These are phyloP conservation scores for Diutina pseudorugosa DNA, from an alignment of 1,139 yeast species.

Conservation along the genomic window DNA sequence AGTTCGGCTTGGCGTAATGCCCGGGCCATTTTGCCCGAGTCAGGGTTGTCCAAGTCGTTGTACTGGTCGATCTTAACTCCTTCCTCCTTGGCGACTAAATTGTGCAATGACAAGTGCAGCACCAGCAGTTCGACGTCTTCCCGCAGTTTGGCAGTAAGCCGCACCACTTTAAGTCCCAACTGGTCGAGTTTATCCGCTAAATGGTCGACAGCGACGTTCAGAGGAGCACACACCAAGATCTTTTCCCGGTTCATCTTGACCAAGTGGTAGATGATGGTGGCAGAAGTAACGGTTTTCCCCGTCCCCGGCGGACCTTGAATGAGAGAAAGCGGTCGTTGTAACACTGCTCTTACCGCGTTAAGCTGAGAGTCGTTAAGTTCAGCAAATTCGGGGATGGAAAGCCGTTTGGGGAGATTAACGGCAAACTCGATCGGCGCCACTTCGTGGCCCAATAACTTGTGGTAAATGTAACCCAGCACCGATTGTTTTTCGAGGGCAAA, in stretches of 20 bases:
- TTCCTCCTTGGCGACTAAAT: constrained; percentile 31
- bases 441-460: constrained; percentile 74
- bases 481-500: constrained; percentile 68
- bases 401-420: constrained; percentile 42
- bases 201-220: constrained; percentile 93
- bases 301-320: constrained; percentile 99
- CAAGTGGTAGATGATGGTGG: constrained; percentile 75
- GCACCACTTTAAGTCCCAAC: constrained; percentile 64
- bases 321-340: constrained; percentile 66
- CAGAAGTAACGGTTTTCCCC: constrained; percentile 91
- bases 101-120: constrained; percentile 40
- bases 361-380: constrained; percentile 68
- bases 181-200: constrained; percentile 57
- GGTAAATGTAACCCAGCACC: constrained; percentile 68
- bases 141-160: constrained; percentile 65
- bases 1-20: constrained; percentile 30
- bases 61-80: constrained; percentile 41
- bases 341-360: constrained; percentile 62
- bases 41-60: not conserved
- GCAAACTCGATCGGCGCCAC: constrained; percentile 55
- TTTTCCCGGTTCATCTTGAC: constrained; percentile 31
- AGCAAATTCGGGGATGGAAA: constrained; percentile 58
- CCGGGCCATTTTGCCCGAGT: not conserved
- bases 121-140: constrained; percentile 70
- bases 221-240: constrained; percentile 86